A percentile compares a stretch with the other conserved stretches of the same genome.
phyloP scores from a whole-genome alignment of 2,329 filamentous ascomycete genomes.

The Paracoccidioides lutzii region DNA sequence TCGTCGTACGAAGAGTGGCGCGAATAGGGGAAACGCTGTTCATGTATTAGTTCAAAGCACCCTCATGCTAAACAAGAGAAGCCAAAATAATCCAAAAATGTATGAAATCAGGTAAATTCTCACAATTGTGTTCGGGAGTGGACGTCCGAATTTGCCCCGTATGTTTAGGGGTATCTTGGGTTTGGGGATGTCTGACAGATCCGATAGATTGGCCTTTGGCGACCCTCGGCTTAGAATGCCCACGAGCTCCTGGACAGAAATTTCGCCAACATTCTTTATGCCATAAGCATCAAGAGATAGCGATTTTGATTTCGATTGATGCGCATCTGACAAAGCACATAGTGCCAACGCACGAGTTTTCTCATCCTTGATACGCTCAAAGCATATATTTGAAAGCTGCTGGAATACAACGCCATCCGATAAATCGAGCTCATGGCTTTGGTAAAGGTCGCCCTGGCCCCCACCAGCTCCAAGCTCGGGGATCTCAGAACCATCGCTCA shows the following conservation, averaged over 20 bases:
- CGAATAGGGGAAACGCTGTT: slow-evolving; percentile 63
- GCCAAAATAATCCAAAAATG: neutral
- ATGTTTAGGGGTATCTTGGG: neutral
- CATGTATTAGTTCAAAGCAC: neutral
- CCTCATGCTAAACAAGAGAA: neutral
- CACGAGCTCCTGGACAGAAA: slow-evolving; percentile 26
- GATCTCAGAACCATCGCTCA: slow-evolving; percentile 48
- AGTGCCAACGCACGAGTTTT: slow-evolving; percentile 18
- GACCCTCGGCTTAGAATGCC: slow-evolving; percentile 19
- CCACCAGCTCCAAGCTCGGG: slow-evolving; percentile 66
- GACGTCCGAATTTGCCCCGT: neutral
- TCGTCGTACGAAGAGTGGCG: slow-evolving; percentile 79
- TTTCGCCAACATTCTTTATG: slow-evolving; percentile 25
- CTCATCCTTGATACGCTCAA: slow-evolving; percentile 24
- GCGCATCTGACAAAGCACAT: slow-evolving; percentile 21
- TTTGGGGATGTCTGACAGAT: neutral
- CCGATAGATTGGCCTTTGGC: neutral
- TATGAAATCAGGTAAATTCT: slow-evolving; percentile 5
- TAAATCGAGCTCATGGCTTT: slow-evolving; percentile 52
- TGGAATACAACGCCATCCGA: slow-evolving; percentile 36
- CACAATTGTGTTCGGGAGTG: slow-evolving; percentile 25
- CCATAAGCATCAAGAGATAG: slow-evolving; percentile 28
- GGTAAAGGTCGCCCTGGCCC: slow-evolving; percentile 61
- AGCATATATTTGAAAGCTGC: slow-evolving; percentile 42
- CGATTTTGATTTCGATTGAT: slow-evolving; percentile 20